Conservation (phyloP, 257 asterid species). For the Nicotiana tabacum region DNA sequence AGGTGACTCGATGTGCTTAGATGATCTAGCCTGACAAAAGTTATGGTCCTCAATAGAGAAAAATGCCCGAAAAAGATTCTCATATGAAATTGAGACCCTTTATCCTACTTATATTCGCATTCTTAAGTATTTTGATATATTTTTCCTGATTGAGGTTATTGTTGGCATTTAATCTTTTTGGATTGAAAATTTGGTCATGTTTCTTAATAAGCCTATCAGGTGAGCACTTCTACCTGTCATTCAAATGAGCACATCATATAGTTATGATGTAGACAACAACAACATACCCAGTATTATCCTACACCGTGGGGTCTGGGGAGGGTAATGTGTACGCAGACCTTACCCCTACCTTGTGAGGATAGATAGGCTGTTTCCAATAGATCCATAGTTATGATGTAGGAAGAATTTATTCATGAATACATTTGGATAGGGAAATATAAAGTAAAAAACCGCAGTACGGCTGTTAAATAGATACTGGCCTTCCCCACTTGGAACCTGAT, state of each 20-base stretch:
- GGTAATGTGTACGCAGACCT: too few relatives aligned
- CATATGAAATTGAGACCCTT: neutral
- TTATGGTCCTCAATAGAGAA: neutral
- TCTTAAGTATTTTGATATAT: neutral
- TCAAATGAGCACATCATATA: neutral
- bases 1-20: neutral
- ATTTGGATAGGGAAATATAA: neutral
- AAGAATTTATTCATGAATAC: neutral
- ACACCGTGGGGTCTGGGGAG: too few relatives aligned
- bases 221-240: neutral
- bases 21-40: neutral
- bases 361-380: too few relatives aligned
- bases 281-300: too few relatives aligned
- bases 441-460: neutral
- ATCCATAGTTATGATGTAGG: neutral
- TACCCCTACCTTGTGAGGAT: too few relatives aligned
- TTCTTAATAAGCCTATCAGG: neutral
- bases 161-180: neutral
- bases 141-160: neutral
- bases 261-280: neutral
- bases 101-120: neutral
- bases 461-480: neutral
- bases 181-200: neutral
- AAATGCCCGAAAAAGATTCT: neutral
- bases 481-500: neutral